A percentile compares a stretch with the other conserved stretches of the same genome.
These are phyloP conservation scores for Trichoderma sp. DNA, from an alignment of 2,329 filamentous ascomycete genomes.

Conservation along the genomic window DNA sequence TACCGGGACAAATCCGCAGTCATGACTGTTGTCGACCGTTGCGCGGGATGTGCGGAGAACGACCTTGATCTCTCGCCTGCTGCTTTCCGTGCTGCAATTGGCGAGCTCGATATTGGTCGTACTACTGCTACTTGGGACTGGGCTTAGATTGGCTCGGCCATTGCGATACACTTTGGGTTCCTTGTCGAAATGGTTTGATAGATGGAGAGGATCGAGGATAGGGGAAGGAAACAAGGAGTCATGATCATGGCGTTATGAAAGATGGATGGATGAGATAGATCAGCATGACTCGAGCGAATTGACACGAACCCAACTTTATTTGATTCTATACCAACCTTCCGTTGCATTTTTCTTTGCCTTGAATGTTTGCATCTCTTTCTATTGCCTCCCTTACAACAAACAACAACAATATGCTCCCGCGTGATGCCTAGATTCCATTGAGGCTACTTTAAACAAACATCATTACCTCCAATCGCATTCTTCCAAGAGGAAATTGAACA, in stretches of 20 bases:
- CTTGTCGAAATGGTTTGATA: background rate
- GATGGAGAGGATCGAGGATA: background rate
- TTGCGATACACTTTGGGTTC: background rate
- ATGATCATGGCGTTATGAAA: background rate
- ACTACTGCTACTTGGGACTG: constrained; percentile 30
- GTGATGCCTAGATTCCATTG: background rate
- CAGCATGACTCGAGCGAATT: background rate
- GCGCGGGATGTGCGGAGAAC: constrained; percentile 46
- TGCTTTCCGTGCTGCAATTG: constrained; percentile 47
- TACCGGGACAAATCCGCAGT: constrained; percentile 49
- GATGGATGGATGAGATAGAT: background rate
- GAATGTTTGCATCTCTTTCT: background rate
- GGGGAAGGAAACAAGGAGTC: background rate
- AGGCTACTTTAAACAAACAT: background rate
- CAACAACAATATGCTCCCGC: background rate
- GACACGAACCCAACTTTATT: background rate
- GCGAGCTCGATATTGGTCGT: constrained; percentile 28
- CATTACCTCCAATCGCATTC: background rate
- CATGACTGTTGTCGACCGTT: constrained; percentile 68
- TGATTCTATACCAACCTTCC: background rate
- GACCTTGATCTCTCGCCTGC: constrained; percentile 50
- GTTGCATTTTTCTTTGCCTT: background rate
- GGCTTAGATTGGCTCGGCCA: constrained; percentile 18
- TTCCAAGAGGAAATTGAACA: background rate
- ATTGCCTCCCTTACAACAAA: background rate